These are phyloP conservation scores for Luffa acutangula DNA, from an alignment of 306 rosid genomes.

Conservation along the genomic window DNA sequence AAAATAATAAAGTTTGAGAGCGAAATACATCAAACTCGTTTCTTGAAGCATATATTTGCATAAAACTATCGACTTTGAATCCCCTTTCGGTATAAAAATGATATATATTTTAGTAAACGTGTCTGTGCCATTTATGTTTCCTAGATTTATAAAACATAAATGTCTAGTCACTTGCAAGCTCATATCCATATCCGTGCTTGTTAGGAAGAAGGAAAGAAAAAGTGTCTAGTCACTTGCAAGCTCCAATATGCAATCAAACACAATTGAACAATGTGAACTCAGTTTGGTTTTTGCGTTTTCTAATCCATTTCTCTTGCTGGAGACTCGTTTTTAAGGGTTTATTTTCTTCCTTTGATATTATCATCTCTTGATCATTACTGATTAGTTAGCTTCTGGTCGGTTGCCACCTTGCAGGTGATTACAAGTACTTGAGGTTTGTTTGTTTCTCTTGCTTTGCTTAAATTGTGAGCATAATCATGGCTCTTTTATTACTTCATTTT, in stretches of 20 bases:
- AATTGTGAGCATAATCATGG: neutral
- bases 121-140: too few relatives aligned
- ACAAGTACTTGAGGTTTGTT: constrained; percentile 72
- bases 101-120: too few relatives aligned
- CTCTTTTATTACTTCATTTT: neutral
- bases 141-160: too few relatives aligned
- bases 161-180: too few relatives aligned
- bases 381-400: neutral
- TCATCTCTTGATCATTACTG: constrained; percentile 3
- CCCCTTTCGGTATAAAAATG: too few relatives aligned
- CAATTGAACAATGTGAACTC: neutral
- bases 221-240: neutral
- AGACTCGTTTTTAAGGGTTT: neutral
- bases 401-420: constrained; percentile 44
- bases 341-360: neutral
- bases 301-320: neutral
- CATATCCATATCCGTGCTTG: too few relatives aligned
- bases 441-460: constrained; percentile 10
- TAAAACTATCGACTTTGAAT: too few relatives aligned
- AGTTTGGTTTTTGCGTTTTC: neutral
- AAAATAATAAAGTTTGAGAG: too few relatives aligned
- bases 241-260: neutral
- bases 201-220: neutral
- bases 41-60: too few relatives aligned
- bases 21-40: too few relatives aligned